Conservation (phyloP, 1,284 basidiomycete genomes). For the Rhodofomes roseus region DNA sequence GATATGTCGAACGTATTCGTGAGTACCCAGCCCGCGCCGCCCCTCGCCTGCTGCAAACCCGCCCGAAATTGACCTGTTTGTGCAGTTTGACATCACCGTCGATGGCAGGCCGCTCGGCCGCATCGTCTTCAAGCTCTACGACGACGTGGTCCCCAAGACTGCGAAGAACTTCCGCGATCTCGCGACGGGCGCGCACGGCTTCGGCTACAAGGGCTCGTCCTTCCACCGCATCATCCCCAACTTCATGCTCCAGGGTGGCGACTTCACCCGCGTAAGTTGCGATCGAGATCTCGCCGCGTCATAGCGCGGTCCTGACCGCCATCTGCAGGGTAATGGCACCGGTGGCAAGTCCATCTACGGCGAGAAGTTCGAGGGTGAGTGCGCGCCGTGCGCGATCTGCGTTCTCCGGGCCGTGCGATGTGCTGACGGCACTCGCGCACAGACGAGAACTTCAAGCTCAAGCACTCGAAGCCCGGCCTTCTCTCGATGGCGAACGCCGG, state of each 20-base stretch:
- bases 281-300: conserved; percentile 36
- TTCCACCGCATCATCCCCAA: conserved; percentile 37
- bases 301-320: background rate
- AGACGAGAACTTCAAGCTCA: conserved; percentile 86
- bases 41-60: background rate
- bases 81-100: conserved; percentile 57
- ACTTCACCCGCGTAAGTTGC: conserved; percentile 56
- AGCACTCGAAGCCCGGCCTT: conserved; percentile 81
- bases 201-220: conserved; percentile 34
- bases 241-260: conserved; percentile 67
- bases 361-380: conserved; percentile 68
- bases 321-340: conserved; percentile 63
- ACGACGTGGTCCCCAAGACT: conserved; percentile 46
- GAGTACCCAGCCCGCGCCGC: conserved; percentile 18
- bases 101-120: conserved; percentile 42
- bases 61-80: background rate
- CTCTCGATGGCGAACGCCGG: conserved; percentile 90
- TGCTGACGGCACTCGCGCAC: conserved; percentile 6
- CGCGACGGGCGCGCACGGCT: conserved; percentile 41
- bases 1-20: conserved; percentile 49
- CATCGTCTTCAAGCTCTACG: conserved; percentile 63
- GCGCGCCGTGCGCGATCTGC: background rate
- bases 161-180: conserved; percentile 50
- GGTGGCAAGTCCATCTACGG: conserved; percentile 95
- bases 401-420: background rate